Evolutionary conservation across 495 filamentous ascomycete species (phyloP).

Genomic region (Talaromyces stipitatus): DNA sequence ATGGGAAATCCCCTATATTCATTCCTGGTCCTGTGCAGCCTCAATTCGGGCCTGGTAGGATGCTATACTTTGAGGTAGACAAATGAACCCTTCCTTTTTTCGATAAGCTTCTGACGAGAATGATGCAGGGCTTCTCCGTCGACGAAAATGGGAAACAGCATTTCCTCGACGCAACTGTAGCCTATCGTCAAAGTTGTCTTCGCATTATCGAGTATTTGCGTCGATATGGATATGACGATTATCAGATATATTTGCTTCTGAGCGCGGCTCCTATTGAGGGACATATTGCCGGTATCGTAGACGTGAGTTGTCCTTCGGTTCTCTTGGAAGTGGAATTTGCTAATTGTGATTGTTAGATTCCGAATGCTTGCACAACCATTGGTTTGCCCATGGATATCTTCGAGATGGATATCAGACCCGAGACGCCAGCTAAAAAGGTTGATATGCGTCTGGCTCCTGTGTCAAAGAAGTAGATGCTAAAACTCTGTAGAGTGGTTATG

Average conservation of each 20-base stretch:
- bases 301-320: conserved; percentile 43
- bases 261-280: conserved; percentile 89
- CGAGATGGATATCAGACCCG: conserved; percentile 82
- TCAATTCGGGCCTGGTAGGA: conserved; percentile 76
- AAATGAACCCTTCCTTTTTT: too few relatives aligned
- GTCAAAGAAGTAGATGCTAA: not conserved
- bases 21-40: conserved; percentile 88
- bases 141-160: conserved; percentile 90
- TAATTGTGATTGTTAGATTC: conserved; percentile 16
- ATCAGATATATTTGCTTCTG: conserved; percentile 85
- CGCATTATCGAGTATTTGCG: conserved; percentile 81
- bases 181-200: conserved; percentile 80
- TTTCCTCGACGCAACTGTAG: conserved; percentile 87
- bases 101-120: not conserved
- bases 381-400: conserved; percentile 94
- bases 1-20: conserved; percentile 71
- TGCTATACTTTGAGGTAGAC: conserved; percentile 88
- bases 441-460: conserved; percentile 44
- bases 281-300: conserved; percentile 88
- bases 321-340: not conserved
- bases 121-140: conserved; percentile 65
- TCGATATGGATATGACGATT: conserved; percentile 68
- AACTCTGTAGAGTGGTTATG: not conserved
- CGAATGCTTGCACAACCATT: conserved; percentile 80
- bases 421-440: conserved; percentile 48